phyloP scores from a whole-genome alignment of 192 early-diverging fungal genomes.

The Coemansia sp. region DNA sequence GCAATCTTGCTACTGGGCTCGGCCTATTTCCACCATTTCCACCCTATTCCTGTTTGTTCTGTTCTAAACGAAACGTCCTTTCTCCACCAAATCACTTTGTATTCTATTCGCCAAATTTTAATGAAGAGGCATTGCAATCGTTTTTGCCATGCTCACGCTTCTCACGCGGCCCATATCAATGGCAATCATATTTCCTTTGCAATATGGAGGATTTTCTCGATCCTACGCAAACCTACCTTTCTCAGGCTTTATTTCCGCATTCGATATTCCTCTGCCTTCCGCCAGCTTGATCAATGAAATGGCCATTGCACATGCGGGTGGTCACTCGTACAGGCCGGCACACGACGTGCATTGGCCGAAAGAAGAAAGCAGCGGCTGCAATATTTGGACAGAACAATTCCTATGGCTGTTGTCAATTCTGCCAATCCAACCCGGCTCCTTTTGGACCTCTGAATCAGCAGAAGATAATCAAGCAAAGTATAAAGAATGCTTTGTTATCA shows the following conservation, averaged over 20 bases:
- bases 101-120: too few relatives aligned
- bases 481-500: too few relatives aligned
- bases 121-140: not conserved
- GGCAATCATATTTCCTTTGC: not conserved
- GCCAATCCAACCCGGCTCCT: not conserved
- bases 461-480: not conserved
- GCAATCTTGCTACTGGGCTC: not conserved
- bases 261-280: too few relatives aligned
- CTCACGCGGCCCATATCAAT: not conserved
- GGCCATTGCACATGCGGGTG: too few relatives aligned
- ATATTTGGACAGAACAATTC: not conserved
- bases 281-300: too few relatives aligned
- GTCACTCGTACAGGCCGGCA: not conserved
- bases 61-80: not conserved
- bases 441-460: not conserved
- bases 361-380: not conserved
- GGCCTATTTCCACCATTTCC: not conserved
- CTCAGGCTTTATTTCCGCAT: not conserved
- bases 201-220: not conserved
- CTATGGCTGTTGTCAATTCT: not conserved
- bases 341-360: not conserved
- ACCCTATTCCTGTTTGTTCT: not conserved
- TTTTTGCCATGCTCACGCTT: not conserved
- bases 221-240: not conserved
- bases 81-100: too few relatives aligned